Evolutionary conservation across 495 filamentous ascomycete genomes (phyloP).

Genomic region (Xylaria cubensis): DNA sequence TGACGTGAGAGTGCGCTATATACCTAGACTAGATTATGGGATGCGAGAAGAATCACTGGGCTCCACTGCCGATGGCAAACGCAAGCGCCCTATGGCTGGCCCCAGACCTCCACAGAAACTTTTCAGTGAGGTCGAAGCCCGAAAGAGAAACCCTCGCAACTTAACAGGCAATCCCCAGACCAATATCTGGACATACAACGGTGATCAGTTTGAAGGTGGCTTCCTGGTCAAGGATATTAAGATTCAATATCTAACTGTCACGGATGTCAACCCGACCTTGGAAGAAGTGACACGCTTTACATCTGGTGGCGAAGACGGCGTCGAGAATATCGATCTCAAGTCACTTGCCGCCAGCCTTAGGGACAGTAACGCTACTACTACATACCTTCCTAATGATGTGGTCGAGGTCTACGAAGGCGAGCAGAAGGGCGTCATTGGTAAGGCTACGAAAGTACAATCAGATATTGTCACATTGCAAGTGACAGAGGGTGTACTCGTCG

Average conservation of each 20-base stretch:
- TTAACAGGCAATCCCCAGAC: conserved; percentile 65
- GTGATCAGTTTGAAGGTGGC: conserved; percentile 89
- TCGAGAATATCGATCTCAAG: conserved; percentile 89
- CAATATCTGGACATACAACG: conserved; percentile 82
- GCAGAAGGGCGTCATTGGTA: conserved; percentile 88
- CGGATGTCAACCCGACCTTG: conserved; percentile 88
- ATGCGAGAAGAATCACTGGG: conserved; percentile 71
- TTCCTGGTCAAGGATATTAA: conserved; percentile 95
- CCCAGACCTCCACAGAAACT: conserved; percentile 85
- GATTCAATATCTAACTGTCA: conserved; percentile 79
- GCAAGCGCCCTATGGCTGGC: conserved; percentile 72
- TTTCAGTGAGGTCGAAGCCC: conserved; percentile 93
- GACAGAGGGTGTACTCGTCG: conserved; percentile 79
- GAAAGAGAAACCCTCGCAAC: conserved; percentile 81
- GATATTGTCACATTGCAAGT: conserved; percentile 92
- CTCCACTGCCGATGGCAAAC: conserved; percentile 68
- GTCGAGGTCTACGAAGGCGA: conserved; percentile 97
- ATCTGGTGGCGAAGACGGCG: conserved; percentile 85
- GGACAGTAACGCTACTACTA: conserved; percentile 73
- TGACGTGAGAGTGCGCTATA: conserved; percentile 82
- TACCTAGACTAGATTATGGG: conserved; percentile 93
- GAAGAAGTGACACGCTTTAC: conserved; percentile 96
- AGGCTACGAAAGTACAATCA: conserved; percentile 81
- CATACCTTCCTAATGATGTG: conserved; percentile 88
- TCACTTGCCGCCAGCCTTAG: conserved; percentile 87